Percentiles rank a stretch among this genome's conserved stretches.
These are phyloP conservation scores for Russula earlei DNA, from an alignment of 768 basidiomycete genomes.

Conservation along the genomic window DNA sequence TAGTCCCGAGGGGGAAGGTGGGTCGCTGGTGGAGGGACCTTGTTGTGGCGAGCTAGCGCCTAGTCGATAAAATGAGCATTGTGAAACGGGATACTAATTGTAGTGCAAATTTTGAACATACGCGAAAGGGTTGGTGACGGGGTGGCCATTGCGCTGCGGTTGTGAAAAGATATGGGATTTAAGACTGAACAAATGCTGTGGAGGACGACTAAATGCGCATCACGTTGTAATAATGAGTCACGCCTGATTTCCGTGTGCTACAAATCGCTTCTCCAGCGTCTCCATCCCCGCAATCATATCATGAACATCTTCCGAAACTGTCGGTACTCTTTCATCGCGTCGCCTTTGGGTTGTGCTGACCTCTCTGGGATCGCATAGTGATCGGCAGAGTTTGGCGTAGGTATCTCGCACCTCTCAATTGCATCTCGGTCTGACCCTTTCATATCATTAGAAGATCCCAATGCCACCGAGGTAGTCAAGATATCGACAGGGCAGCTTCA, in stretches of 20 bases:
- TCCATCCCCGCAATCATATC: slow-evolving; percentile 27
- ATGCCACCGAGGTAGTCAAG: slow-evolving; percentile 91
- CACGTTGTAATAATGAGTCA: slow-evolving; percentile 13
- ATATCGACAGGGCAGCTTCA: slow-evolving; percentile 87
- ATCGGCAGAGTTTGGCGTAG: slow-evolving; percentile 92
- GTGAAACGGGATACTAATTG: neutral
- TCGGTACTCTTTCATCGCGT: slow-evolving; percentile 32
- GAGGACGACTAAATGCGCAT: too few relatives aligned
- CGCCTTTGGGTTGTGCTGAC: slow-evolving; percentile 21
- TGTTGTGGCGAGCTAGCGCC: neutral
- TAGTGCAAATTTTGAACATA: neutral
- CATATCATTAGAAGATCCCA: slow-evolving; percentile 69
- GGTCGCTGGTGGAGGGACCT: neutral
- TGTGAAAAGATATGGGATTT: too few relatives aligned
- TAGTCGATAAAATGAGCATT: neutral
- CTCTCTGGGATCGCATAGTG: slow-evolving; percentile 30
- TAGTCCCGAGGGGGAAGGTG: slow-evolving; percentile 1
- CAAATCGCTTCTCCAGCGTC: slow-evolving; percentile 20
- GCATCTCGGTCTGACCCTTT: slow-evolving; percentile 18
- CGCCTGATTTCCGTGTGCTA: slow-evolving; percentile 11
- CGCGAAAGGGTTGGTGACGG: neutral
- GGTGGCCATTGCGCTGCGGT: too few relatives aligned
- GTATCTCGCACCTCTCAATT: slow-evolving; percentile 36
- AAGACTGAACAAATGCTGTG: too few relatives aligned
- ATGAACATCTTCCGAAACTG: slow-evolving; percentile 85